Percentiles rank a stretch among this genome's conserved stretches.
Evolutionary conservation across 305 asterid genomes (phyloP).

Genomic region (Fraxinus angustifolia): DNA sequence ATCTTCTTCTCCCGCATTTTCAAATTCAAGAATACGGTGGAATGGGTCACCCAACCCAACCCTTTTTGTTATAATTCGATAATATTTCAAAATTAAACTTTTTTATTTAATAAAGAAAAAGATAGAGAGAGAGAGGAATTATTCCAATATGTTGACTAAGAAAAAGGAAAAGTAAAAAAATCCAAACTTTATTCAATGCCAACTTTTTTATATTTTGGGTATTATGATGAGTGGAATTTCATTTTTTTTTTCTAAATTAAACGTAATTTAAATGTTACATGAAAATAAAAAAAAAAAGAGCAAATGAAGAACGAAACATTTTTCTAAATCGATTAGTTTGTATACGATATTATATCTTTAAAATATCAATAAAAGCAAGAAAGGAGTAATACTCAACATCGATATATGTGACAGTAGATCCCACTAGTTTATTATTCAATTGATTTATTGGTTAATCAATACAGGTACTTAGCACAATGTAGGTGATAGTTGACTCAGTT

Average conservation of each 20-base stretch:
- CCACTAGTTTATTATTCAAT: neutral
- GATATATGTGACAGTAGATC: neutral
- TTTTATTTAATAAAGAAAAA: no score
- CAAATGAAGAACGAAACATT: neutral
- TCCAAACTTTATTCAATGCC: neutral
- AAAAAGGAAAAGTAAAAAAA: neutral
- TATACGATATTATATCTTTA: no score
- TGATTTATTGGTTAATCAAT: neutral
- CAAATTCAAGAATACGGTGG: conserved; percentile 2
- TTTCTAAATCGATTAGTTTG: neutral
- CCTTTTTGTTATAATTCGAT: neutral
- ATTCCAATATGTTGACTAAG: neutral
- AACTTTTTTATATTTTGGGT: neutral
- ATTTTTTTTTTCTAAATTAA: neutral
- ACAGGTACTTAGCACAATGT: neutral
- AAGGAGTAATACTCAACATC: neutral
- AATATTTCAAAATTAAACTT: neutral
- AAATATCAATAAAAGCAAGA: no score
- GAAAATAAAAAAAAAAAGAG: no score
- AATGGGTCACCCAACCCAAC: neutral
- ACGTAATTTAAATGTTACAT: neutral
- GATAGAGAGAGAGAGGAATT: neutral
- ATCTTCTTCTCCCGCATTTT: neutral
- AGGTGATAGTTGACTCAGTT: neutral
- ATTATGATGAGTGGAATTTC: neutral